Evolutionary conservation across 75 land plant species (phyloP), one percentile per base, ranked within the genome.

Genomic region (Azolla pinnata): DNA sequence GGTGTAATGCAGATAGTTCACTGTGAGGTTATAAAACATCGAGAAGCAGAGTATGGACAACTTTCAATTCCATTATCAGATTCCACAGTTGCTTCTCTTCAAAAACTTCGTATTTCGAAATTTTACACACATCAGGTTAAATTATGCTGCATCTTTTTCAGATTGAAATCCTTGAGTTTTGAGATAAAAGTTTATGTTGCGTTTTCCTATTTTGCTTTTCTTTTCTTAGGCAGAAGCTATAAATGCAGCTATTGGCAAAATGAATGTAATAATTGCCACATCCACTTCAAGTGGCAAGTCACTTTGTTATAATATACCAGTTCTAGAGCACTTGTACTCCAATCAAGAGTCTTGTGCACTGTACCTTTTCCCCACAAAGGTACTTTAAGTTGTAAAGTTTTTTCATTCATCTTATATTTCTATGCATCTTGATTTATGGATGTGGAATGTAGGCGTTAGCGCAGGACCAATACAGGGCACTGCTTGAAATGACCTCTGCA

Each of bases 201-300:
- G 42, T 38, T 7, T 38, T 33, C 10, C 17, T 14, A 35, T 33
- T 32, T 33, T 31, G 23, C 16, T 20, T 28, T 42, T 49, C 7
- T 44, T 5, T 26, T 60, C 2, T 25, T 75, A 95, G 99, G 85
- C 76, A 48, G 82, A 79, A 54, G 78, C 91, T 55, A 68, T 95
- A 62, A 52, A 65, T 62, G 82, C 88, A 31, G 79, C 78, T 32
- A 56, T 83, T 38, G 58, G 68, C 24, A 73, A 80, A 27, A 74
- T 82, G 74, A 72, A 77, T 74, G 84, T 95, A 49, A 79, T 80
- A 57, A 76, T 95, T 26, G 87, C 99, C 54, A 95, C 99, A 19
- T 79, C 86, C 50, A 89, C 99, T 49, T 88, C 99, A 12, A 95
- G 99, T 70, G 99, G 99, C 31, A 95, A 95, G 57, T 95, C 99